phyloP scores from a whole-genome alignment of 805 yeast species.

The Teunomyces kruisii region DNA sequence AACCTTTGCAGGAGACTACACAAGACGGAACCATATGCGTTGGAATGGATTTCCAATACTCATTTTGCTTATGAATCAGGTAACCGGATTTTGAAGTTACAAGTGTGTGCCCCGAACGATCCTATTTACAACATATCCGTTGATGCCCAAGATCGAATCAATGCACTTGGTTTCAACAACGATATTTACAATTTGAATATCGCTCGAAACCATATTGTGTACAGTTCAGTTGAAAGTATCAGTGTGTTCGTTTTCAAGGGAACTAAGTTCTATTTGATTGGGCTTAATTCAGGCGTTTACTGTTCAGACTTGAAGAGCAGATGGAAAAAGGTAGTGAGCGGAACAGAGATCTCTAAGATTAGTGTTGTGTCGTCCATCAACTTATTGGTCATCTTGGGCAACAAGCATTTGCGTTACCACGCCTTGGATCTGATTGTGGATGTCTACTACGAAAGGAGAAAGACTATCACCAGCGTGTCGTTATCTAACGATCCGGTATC shows the following conservation, averaged over 20 bases:
- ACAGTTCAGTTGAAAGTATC: slow-evolving; percentile 43
- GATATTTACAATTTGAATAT: slow-evolving; percentile 24
- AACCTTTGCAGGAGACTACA: slow-evolving; percentile 26
- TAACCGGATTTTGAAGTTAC: slow-evolving; percentile 50
- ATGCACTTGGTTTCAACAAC: slow-evolving; percentile 19
- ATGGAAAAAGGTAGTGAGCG: slow-evolving; percentile 62
- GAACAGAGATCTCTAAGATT: slow-evolving; percentile 55
- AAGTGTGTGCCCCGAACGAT: slow-evolving; percentile 51
- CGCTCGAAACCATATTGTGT: slow-evolving; percentile 24
- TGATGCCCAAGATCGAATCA: slow-evolving; percentile 21
- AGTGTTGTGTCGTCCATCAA: slow-evolving; percentile 58
- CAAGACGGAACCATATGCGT: slow-evolving; percentile 52
- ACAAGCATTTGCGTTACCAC: slow-evolving; percentile 58
- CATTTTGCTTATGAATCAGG: slow-evolving; percentile 64
- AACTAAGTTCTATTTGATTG: slow-evolving; percentile 51
- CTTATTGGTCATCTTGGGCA: slow-evolving; percentile 58
- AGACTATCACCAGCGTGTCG: slow-evolving; percentile 45
- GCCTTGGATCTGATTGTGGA: slow-evolving; percentile 60
- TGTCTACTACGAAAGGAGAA: slow-evolving; percentile 49
- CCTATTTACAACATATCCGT: slow-evolving; percentile 41
- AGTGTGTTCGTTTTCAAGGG: slow-evolving; percentile 47
- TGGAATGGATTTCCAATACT: slow-evolving; percentile 54
- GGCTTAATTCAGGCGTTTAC: slow-evolving; percentile 64
- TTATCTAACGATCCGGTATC: slow-evolving; percentile 49
- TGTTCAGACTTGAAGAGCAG: slow-evolving; percentile 44